phyloP scores from a whole-genome alignment of 768 basidiomycete genomes.

The Tylopilus felleus region DNA sequence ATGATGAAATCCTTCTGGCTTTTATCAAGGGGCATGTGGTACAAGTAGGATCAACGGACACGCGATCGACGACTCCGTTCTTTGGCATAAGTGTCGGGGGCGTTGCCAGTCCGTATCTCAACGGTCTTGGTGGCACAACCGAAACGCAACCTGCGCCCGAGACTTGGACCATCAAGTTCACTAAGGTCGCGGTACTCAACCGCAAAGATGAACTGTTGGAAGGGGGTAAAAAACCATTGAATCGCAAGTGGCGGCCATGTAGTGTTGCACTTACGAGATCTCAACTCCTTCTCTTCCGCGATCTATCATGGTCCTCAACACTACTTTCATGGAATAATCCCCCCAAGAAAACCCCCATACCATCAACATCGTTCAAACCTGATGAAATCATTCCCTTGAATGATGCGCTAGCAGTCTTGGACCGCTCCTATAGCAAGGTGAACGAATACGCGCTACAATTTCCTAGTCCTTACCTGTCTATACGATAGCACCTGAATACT shows the following conservation, averaged over 20 bases:
- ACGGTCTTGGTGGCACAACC: slow-evolving; percentile 24
- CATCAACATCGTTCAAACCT: slow-evolving; percentile 55
- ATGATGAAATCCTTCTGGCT: slow-evolving; percentile 57
- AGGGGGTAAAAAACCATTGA: slow-evolving; percentile 69
- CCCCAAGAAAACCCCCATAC: slow-evolving; percentile 36
- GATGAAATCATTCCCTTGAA: slow-evolving; percentile 84
- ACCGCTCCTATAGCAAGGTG: slow-evolving; percentile 76
- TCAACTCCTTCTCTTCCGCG: slow-evolving; percentile 88
- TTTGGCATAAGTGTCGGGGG: slow-evolving; percentile 41
- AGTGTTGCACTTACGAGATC: slow-evolving; percentile 84
- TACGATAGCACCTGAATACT: slow-evolving; percentile 53
- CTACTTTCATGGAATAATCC: slow-evolving; percentile 43
- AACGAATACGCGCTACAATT: slow-evolving; percentile 12
- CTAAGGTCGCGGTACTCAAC: slow-evolving; percentile 76
- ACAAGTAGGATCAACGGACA: slow-evolving; percentile 48
- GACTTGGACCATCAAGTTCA: slow-evolving; percentile 57
- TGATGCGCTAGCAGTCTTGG: slow-evolving; percentile 76
- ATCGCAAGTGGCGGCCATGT: slow-evolving; percentile 87
- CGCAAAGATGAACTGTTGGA: slow-evolving; percentile 79
- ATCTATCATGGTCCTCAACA: slow-evolving; percentile 51
- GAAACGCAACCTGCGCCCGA: slow-evolving; percentile 30
- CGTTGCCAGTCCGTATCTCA: slow-evolving; percentile 29
- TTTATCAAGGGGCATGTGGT: slow-evolving; percentile 61
- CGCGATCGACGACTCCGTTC: slow-evolving; percentile 39
- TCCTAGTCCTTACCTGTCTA: slow-evolving; percentile 2